A percentile compares a stretch with the other conserved stretches of the same genome.
phyloP scores from a whole-genome alignment of 2,329 filamentous ascomycete genomes.

The Aureobasidium sp. region DNA sequence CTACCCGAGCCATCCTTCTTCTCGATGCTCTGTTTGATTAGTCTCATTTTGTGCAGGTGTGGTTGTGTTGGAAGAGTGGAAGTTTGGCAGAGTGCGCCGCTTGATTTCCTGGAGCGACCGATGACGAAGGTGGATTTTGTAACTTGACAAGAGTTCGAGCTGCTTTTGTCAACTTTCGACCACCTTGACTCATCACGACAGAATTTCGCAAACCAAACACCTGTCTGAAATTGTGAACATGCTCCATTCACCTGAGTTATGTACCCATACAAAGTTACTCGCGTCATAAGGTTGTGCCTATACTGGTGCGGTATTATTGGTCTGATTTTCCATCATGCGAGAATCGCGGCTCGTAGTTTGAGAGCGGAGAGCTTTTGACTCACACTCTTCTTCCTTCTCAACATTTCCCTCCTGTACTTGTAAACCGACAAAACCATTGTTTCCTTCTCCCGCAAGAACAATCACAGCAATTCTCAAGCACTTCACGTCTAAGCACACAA shows the following conservation, averaged over 20 bases:
- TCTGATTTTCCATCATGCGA: not conserved
- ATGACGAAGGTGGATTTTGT: slow-evolving; percentile 9
- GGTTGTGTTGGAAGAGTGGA: not conserved
- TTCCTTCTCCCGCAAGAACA: not conserved
- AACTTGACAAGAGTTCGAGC: not conserved
- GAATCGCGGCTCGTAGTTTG: not conserved
- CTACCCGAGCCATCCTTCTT: slow-evolving; percentile 53
- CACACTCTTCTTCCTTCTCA: not conserved
- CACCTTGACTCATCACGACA: not conserved
- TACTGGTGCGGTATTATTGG: not conserved
- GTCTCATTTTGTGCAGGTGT: slow-evolving; percentile 44
- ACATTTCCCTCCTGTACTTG: not conserved
- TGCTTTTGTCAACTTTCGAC: not conserved
- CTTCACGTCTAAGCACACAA: not conserved
- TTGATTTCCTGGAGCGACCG: not conserved
- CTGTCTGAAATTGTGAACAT: not conserved
- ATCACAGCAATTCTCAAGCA: not conserved
- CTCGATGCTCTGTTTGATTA: slow-evolving; percentile 59
- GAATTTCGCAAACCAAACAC: not conserved
- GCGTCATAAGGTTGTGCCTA: not conserved
- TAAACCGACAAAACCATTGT: not conserved
- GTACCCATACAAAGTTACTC: not conserved
- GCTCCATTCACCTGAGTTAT: not conserved
- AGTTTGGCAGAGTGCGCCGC: not conserved
- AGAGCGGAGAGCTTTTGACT: not conserved